Percentiles rank a stretch among this genome's conserved stretches.
Evolutionary conservation across 257 asterid species (phyloP).

Genomic region (Avicennia marina): DNA sequence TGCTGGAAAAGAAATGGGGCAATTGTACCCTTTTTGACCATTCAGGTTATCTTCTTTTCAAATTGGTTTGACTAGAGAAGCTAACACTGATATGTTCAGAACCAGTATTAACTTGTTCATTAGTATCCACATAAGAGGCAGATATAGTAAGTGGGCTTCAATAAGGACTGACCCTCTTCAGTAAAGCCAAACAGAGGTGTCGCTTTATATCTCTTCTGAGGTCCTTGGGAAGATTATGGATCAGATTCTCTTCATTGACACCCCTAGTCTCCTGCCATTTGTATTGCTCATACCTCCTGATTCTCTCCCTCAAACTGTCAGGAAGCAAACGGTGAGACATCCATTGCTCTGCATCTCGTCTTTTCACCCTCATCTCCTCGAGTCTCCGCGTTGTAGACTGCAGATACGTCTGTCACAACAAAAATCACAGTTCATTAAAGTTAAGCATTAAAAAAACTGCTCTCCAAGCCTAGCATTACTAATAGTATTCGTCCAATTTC

Average conservation of each 20-base stretch:
- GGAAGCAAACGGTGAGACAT: conserved; percentile 97
- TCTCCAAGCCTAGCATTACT: neutral
- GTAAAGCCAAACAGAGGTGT: conserved; percentile 87
- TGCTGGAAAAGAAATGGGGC: no score
- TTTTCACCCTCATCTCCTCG: conserved; percentile 97
- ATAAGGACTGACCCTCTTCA: conserved; percentile 61
- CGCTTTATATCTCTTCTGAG: conserved; percentile 95
- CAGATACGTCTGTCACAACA: conserved; percentile 71
- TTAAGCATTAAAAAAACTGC: neutral
- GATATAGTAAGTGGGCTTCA: no score
- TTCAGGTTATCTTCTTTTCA: no score
- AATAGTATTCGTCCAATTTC: neutral
- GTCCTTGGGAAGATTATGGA: conserved; percentile 87
- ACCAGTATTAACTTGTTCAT: no score
- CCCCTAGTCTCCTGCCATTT: conserved; percentile 98
- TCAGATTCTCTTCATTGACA: conserved; percentile 86
- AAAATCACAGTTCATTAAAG: conserved; percentile 13
- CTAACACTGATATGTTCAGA: no score
- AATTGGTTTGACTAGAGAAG: no score
- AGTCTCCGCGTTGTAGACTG: conserved; percentile 87
- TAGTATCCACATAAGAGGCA: no score
- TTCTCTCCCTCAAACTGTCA: conserved; percentile 67
- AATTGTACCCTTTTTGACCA: no score
- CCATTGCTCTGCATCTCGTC: conserved; percentile 98
- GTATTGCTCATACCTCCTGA: conserved; percentile 88